Evolutionary conservation across 192 early-diverging fungal genomes (phyloP).

Genomic region (Diversispora eburnea): DNA sequence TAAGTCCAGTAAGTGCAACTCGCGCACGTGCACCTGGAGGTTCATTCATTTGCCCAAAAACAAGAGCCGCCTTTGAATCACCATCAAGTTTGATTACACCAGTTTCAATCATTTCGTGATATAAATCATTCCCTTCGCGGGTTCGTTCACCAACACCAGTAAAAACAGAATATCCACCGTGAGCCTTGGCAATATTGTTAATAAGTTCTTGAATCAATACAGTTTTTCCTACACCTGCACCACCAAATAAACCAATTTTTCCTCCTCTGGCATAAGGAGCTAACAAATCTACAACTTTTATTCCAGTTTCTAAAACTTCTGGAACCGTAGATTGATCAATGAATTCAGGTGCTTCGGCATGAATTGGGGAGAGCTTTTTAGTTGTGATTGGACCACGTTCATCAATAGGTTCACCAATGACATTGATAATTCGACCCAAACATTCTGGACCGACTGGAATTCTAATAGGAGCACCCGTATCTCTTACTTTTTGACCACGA

Average conservation of each 20-base stretch:
- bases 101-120: constrained; percentile 96
- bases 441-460: constrained; percentile 93
- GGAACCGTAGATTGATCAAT: constrained; percentile 93
- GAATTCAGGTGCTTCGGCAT: constrained; percentile 90
- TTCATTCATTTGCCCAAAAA: constrained; percentile 99
- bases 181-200: constrained; percentile 99
- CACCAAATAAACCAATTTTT: constrained; percentile 98
- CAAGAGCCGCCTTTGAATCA: constrained; percentile 90
- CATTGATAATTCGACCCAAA: constrained; percentile 98
- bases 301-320: constrained; percentile 94
- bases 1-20: constrained; percentile 95
- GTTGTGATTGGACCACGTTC: constrained; percentile 94
- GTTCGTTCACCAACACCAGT: constrained; percentile 98
- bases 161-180: constrained; percentile 98
- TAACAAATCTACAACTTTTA: constrained; percentile 98
- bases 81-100: constrained; percentile 96
- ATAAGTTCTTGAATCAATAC: constrained; percentile 98
- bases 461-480: constrained; percentile 90
- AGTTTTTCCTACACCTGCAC: constrained; percentile 99
- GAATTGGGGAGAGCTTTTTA: constrained; percentile 84
- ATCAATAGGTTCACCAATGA: constrained; percentile 98
- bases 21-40: constrained; percentile 98
- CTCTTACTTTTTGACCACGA: constrained; percentile 90
- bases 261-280: constrained; percentile 96
- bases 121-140: constrained; percentile 99